These are phyloP conservation scores for Phytophthora pistaciae DNA, from an alignment of 352 stramenopile genomes.

Conservation along the genomic window DNA sequence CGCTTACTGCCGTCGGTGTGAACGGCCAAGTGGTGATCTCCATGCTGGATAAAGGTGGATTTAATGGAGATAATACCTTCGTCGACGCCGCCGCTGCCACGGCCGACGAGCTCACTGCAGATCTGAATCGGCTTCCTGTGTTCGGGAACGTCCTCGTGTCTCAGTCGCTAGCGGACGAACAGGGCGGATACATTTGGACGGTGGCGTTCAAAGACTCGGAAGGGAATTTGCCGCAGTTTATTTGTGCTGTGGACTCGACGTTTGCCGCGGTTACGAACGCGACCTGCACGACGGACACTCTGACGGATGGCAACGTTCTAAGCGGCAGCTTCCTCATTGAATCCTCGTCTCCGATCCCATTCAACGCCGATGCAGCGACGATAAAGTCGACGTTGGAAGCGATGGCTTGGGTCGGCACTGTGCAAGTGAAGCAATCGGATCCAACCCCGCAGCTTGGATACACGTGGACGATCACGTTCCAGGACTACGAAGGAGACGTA, in stretches of 20 bases:
- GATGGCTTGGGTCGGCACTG: constrained; percentile 67
- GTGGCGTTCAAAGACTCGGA: constrained; percentile 76
- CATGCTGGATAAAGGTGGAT: constrained; percentile 57
- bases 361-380: constrained; percentile 53
- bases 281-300: background rate
- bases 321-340: constrained; percentile 80
- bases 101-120: constrained; percentile 48
- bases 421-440: constrained; percentile 61
- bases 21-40: constrained; percentile 37
- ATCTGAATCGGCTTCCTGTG: constrained; percentile 66
- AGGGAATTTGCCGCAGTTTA: constrained; percentile 79
- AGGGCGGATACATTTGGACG: constrained; percentile 84
- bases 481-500: constrained; percentile 77
- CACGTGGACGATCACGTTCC: constrained; percentile 80
- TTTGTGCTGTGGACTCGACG: constrained; percentile 59
- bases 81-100: constrained; percentile 49
- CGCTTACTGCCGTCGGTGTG: constrained; percentile 46
- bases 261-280: background rate
- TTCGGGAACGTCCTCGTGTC: constrained; percentile 74
- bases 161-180: constrained; percentile 66
- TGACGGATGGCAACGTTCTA: constrained; percentile 80
- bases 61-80: constrained; percentile 58
- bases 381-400: constrained; percentile 65
- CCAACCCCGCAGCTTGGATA: constrained; percentile 72
- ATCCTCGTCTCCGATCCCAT: constrained; percentile 63